Evolutionary conservation across 2,329 filamentous ascomycete species (phyloP).

Genomic region (Fusarium algeriense): DNA sequence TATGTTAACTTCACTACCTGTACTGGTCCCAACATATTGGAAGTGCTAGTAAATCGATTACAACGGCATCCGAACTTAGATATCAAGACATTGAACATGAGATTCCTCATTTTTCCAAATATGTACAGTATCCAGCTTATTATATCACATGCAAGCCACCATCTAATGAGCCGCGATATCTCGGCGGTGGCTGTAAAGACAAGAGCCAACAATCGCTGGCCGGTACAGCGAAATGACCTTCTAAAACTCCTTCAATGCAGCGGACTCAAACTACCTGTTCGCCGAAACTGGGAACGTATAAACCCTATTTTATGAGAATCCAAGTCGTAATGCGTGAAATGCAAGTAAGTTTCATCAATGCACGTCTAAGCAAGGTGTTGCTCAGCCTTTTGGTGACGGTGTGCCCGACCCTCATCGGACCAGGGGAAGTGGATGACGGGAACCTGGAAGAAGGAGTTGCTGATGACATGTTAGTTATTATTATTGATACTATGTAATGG

Average conservation of each 20-base stretch:
- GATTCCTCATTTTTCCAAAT: constrained; percentile 19
- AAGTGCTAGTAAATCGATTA: neutral
- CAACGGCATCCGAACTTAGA: neutral
- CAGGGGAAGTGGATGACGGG: constrained; percentile 96
- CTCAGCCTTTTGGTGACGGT: constrained; percentile 60
- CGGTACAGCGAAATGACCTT: constrained; percentile 11
- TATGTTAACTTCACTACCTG: neutral
- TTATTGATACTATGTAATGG: neutral
- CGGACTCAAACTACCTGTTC: neutral
- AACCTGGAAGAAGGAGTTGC: constrained; percentile 89
- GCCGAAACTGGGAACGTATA: neutral
- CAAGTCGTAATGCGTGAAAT: constrained; percentile 40
- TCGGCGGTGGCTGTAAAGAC: constrained; percentile 1
- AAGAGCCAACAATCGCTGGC: constrained; percentile 14
- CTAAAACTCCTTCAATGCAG: constrained; percentile 26
- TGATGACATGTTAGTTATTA: constrained; percentile 57
- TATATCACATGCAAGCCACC: constrained; percentile 26
- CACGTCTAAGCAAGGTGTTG: constrained; percentile 40
- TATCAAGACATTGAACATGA: neutral
- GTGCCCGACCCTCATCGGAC: constrained; percentile 80
- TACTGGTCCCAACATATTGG: too few relatives aligned
- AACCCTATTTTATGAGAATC: constrained; percentile 28
- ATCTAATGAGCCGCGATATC: constrained; percentile 16
- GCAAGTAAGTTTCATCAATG: constrained; percentile 15
- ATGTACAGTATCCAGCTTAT: constrained; percentile 36